Evolutionary conservation across 2,329 filamentous ascomycete genomes (phyloP), one percentile per base, ranked within the genome.

Genomic region (Epichloe brachyelytri): DNA sequence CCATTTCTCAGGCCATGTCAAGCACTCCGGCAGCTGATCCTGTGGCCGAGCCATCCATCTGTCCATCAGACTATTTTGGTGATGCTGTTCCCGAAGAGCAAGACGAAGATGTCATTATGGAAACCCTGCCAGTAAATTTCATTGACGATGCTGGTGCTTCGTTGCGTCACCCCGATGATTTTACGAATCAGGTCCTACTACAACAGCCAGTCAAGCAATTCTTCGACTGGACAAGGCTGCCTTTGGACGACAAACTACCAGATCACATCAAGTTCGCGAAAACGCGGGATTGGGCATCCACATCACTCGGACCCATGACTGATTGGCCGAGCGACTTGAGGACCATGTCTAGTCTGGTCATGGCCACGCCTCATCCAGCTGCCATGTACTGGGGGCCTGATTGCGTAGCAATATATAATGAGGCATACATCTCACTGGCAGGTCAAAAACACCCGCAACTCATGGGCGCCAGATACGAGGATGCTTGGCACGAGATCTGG

Each of bases 191-290:
- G 44, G 67, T 71, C 3, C 61, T 70, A n/a, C 62, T 63, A 52
- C 20, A 51, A 11, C 56, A 58, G 39, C 55, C 53, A n/a, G 51
- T 45, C 43, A 53, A 48, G 41, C 49, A 51, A 5, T 52, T 55
- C 19, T 91, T 90, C 61, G 88, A 94, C 65, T 93, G 88, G 88
- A 93, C 87, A 4, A 76, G 80, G 50, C 73, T 91, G 46, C 79
- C 83, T 1, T 48, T 83, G 12, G 78, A 78, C 4, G 70, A 80
- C 14, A 75, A 74, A 26, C 72, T 90, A 40, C 83, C 85, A 2
- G 68, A 74, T 8, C 87, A 93, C 61, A 84, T 91, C 45, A 78
- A 76, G 50, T 86, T 91, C 57, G 83, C 83, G 17, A 78, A 85
- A 38, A 80, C 78, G 39, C 65, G 83, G 37, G 82, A 90, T 62